These are phyloP conservation scores for Astrothelium subdiscretum DNA, from an alignment of 495 filamentous ascomycete genomes.

Conservation along the genomic window DNA sequence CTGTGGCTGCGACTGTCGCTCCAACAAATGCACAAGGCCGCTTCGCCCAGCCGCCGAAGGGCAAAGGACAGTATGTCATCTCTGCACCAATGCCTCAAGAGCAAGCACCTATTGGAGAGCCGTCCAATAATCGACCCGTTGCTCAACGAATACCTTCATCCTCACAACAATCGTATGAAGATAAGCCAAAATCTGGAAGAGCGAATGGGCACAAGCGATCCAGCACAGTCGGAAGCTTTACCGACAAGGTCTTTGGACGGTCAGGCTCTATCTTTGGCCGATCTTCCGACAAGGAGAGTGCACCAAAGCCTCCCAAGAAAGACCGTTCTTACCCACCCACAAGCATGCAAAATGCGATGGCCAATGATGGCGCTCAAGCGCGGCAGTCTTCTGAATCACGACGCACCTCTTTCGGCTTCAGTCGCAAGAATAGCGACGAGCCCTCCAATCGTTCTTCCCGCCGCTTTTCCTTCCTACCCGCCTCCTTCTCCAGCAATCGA, in stretches of 20 bases:
- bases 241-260: slow-evolving; percentile 67
- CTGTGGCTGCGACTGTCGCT: slow-evolving; percentile 75
- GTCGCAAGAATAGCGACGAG: slow-evolving; percentile 48
- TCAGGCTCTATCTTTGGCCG: slow-evolving; percentile 67
- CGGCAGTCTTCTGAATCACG: slow-evolving; percentile 74
- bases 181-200: slow-evolving; percentile 32
- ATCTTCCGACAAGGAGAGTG: slow-evolving; percentile 6
- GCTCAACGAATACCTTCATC: slow-evolving; percentile 36
- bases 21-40: slow-evolving; percentile 84
- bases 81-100: slow-evolving; percentile 53
- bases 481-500: slow-evolving; percentile 56
- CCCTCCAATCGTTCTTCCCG: slow-evolving; percentile 19
- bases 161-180: slow-evolving; percentile 35
- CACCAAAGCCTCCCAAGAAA: slow-evolving; percentile 30
- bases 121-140: slow-evolving; percentile 49
- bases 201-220: slow-evolving; percentile 77
- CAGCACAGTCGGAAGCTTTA: slow-evolving; percentile 72
- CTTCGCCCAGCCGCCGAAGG: slow-evolving; percentile 71
- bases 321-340: slow-evolving; percentile 19
- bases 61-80: slow-evolving; percentile 55
- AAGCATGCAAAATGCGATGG: slow-evolving; percentile 36
- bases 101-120: slow-evolving; percentile 30
- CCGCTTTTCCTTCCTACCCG: slow-evolving; percentile 65
- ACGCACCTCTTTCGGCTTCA: slow-evolving; percentile 63
- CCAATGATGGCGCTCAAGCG: slow-evolving; percentile 65